phyloP scores from a whole-genome alignment of 2,329 filamentous ascomycete species.

The Pseudohalonectria lignicola region DNA sequence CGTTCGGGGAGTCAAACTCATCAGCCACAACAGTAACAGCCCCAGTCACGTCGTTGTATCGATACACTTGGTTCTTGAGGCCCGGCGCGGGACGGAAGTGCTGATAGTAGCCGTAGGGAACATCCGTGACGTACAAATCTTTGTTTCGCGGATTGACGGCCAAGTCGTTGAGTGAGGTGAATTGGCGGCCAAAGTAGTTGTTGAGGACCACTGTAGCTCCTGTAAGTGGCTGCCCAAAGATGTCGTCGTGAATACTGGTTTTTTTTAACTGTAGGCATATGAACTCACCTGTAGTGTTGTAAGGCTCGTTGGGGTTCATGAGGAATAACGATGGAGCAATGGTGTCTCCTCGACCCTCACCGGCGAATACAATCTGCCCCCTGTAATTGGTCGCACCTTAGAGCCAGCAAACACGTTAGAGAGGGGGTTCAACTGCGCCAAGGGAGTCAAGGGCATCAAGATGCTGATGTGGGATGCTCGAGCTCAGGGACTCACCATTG shows the following conservation, averaged over 20 bases:
- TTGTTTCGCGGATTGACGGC: conserved; percentile 38
- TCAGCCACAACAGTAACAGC: conserved; percentile 45
- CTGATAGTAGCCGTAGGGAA: conserved; percentile 47
- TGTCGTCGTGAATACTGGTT: no score
- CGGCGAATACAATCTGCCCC: conserved; percentile 35
- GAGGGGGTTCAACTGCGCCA: no score
- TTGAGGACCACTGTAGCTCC: conserved; percentile 36
- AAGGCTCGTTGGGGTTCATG: conserved; percentile 32
- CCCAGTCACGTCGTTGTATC: conserved; percentile 36
- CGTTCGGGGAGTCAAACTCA: conserved; percentile 44
- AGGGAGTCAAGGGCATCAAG: no score
- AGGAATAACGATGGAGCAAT: conserved; percentile 25
- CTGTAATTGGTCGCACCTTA: conserved; percentile 39
- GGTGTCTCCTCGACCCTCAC: conserved; percentile 36
- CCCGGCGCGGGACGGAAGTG: conserved; percentile 42
- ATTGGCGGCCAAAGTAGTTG: conserved; percentile 47
- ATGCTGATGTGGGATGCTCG: no score
- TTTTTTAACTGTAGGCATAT: fast-evolving
- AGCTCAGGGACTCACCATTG: conserved; percentile 32
- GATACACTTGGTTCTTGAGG: conserved; percentile 47
- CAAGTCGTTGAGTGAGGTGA: conserved; percentile 50
- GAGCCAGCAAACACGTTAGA: no score
- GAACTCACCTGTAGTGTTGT: conserved; percentile 34
- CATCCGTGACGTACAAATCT: conserved; percentile 56
- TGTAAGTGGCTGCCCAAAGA: no score